These are phyloP conservation scores for Suhomyces taliae DNA, from an alignment of 1,139 yeast species.

Conservation along the genomic window DNA sequence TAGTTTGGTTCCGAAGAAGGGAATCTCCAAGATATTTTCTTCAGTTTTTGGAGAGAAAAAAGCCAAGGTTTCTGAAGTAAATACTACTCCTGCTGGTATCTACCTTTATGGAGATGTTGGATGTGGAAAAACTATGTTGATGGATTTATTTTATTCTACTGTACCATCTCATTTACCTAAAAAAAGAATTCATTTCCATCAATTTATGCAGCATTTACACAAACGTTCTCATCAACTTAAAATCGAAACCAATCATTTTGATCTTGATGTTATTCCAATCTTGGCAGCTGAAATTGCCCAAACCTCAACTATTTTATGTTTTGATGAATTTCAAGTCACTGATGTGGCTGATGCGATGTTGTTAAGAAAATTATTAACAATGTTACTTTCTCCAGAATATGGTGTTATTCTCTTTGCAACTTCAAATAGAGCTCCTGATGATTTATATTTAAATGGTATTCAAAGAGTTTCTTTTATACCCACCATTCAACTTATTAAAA, in stretches of 20 bases:
- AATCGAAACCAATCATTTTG: slow-evolving; percentile 52
- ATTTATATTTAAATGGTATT: slow-evolving; percentile 86
- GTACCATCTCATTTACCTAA: slow-evolving; percentile 77
- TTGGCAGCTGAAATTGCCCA: slow-evolving; percentile 83
- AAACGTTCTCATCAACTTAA: slow-evolving; percentile 81
- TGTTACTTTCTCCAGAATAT: slow-evolving; percentile 61
- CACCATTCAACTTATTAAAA: slow-evolving; percentile 77
- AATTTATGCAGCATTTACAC: slow-evolving; percentile 93
- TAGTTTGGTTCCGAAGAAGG: slow-evolving; percentile 49
- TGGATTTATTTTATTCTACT: slow-evolving; percentile 90
- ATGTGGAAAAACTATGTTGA: slow-evolving; percentile 96
- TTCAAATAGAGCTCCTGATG: slow-evolving; percentile 93
- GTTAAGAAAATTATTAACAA: slow-evolving; percentile 68
- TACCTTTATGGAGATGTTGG: slow-evolving; percentile 97
- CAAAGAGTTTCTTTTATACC: slow-evolving; percentile 91
- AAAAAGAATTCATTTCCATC: slow-evolving; percentile 87
- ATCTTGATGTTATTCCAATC: slow-evolving; percentile 79
- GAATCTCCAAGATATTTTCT: slow-evolving; percentile 40
- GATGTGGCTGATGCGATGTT: slow-evolving; percentile 99
- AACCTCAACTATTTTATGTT: slow-evolving; percentile 76
- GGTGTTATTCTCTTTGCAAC: slow-evolving; percentile 92
- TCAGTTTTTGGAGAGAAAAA: slow-evolving; percentile 29
- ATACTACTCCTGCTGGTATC: slow-evolving; percentile 64
- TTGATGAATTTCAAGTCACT: slow-evolving; percentile 94
- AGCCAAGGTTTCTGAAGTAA: slow-evolving; percentile 11